Percentiles rank a stretch among this genome's conserved stretches.
Conservation (phyloP, 2,329 filamentous ascomycete species). For the Pezicula neosporulosa region DNA sequence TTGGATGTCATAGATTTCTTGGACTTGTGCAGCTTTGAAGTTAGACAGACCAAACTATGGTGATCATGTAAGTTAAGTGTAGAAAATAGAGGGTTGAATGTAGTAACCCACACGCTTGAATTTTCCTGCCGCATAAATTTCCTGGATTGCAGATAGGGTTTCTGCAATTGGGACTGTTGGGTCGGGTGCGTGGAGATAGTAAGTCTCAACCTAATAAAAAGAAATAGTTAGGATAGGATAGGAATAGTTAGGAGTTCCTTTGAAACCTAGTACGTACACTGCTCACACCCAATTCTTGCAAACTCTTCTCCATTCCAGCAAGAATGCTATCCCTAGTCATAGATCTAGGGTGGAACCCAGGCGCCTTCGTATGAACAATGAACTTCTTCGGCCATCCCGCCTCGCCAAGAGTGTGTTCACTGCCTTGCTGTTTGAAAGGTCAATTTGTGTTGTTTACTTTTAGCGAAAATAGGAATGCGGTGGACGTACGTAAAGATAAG, state of each 20-base stretch:
- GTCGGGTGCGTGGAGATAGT: constrained; percentile 33
- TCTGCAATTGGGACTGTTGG: constrained; percentile 27
- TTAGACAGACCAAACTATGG: constrained; percentile 30
- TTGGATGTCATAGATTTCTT: constrained; percentile 27
- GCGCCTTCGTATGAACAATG: constrained; percentile 23
- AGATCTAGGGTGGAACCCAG: constrained; percentile 11
- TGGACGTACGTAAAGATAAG: constrained; percentile 15
- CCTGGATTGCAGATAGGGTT: constrained; percentile 27
- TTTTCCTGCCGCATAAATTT: constrained; percentile 27
- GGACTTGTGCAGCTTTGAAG: constrained; percentile 24
- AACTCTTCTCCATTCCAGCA: constrained; percentile 17
- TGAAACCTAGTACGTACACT: constrained; percentile 11
- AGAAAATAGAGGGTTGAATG: background rate
- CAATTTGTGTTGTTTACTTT: background rate
- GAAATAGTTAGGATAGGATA: background rate
- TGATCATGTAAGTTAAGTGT: constrained; percentile 51
- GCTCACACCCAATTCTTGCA: constrained; percentile 16
- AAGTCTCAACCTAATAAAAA: constrained; percentile 24
- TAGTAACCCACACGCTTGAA: constrained; percentile 27
- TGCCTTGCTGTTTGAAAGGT: constrained; percentile 10
- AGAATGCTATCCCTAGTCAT: constrained; percentile 20
- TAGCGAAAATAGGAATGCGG: background rate
- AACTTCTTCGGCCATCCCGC: constrained; percentile 16
- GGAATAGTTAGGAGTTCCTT: no score
- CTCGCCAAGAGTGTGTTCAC: constrained; percentile 19